Conservation (phyloP, 1,139 yeast species). For the Candida tunisiensis region DNA sequence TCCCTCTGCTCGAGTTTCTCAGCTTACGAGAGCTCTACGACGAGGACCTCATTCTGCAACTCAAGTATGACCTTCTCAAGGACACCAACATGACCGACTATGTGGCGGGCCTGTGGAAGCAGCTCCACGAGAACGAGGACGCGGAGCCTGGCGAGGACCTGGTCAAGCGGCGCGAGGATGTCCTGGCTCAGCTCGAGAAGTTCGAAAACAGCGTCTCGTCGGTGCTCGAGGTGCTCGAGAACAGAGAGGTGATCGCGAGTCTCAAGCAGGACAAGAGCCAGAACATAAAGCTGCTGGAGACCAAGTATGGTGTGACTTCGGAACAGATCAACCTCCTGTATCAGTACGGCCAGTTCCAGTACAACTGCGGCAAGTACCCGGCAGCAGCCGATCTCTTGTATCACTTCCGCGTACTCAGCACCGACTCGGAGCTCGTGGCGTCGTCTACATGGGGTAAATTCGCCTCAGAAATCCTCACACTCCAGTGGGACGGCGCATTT, state of each 20-base stretch:
- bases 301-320: slow-evolving; percentile 27
- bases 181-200: slow-evolving; percentile 22
- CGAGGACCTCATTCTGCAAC: slow-evolving; percentile 25
- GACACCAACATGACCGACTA: slow-evolving; percentile 39
- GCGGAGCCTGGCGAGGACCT: slow-evolving; percentile 27
- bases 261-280: slow-evolving; percentile 36
- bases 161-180: slow-evolving; percentile 22
- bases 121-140: slow-evolving; percentile 23
- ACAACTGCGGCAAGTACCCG: slow-evolving; percentile 41
- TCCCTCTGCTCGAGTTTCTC: slow-evolving; percentile 34
- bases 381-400: slow-evolving; percentile 38
- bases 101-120: slow-evolving; percentile 26
- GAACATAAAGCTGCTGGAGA: slow-evolving; percentile 29
- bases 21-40: slow-evolving; percentile 27
- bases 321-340: slow-evolving; percentile 33
- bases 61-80: slow-evolving; percentile 33
- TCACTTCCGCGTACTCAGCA: slow-evolving; percentile 37
- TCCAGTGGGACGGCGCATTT: slow-evolving; percentile 33
- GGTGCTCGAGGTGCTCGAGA: slow-evolving; percentile 28
- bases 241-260: slow-evolving; percentile 29
- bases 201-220: slow-evolving; percentile 28
- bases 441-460: slow-evolving; percentile 51
- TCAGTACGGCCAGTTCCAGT: slow-evolving; percentile 40
- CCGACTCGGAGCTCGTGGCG: slow-evolving; percentile 29
- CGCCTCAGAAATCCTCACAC: slow-evolving; percentile 36